Evolutionary conservation across 179 eudicot species (phyloP), one percentile per base, ranked within the genome.

Genomic region (Silene noctiflora): DNA sequence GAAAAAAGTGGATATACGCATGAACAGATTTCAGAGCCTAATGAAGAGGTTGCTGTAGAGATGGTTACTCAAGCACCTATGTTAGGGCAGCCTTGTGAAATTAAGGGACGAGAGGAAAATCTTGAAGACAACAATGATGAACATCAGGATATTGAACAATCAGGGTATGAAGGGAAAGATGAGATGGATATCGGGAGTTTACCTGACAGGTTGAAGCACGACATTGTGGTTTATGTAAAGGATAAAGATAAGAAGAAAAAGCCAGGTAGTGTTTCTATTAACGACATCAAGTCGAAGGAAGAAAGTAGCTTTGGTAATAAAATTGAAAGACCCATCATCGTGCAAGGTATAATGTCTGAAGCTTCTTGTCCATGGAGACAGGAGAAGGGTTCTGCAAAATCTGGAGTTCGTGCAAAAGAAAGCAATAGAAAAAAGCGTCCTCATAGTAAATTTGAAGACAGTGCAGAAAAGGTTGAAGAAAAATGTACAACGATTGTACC

Each of bases 321-420:
- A 35, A 68, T 31, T 73, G 80, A 35, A 22, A 69, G 24, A 4
- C 78, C 66, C 27, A 63, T 55, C 66, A 42, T 83, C 68, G 89
- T 86, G 72, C 79, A 78, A 67, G 85, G 84, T 78, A 75, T 86
- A 72, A 82, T 79, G 87, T 87, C 86, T 75, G 83, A 78, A 22
- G 73, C 83, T 60, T 58, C 76, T 51, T 60, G 73, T 76, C 86
- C 83, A 25, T 82, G 78, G 83, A 80, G 55, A 76, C 73, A 73
- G 71, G 81, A 16, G 21, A 83, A 75, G 76, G 71, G 39, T 61
- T 55, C 31, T 16, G 63, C 60, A 20, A 83, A 33, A 13, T 69
- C 56, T n/a, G 64, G 8, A 63, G 58, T 44, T 31, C 73, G 67
- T 42, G 56, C 27, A 65, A 79, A 76, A 73, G 76, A 67, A 85